Evolutionary conservation across 352 stramenopile species (phyloP).

Genomic region (Phytopythium mirpurense): DNA sequence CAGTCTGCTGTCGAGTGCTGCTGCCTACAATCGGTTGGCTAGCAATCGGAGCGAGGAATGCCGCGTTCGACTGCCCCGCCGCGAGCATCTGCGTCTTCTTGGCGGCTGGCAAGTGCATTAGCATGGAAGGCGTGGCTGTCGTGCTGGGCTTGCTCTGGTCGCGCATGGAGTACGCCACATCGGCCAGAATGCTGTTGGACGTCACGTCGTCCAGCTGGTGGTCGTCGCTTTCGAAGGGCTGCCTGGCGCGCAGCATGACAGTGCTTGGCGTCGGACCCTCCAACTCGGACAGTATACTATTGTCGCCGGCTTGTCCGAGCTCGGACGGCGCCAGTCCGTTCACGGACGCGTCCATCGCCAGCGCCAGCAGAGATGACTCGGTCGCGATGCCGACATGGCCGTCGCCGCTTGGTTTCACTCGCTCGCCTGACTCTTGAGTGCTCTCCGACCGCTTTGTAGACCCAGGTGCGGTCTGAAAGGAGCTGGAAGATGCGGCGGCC

Average conservation of each 20-base stretch:
- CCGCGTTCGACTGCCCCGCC: background rate
- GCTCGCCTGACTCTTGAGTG: background rate
- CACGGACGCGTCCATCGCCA: conserved; percentile 14
- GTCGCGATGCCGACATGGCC: background rate
- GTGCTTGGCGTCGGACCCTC: conserved; percentile 8
- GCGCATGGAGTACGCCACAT: conserved; percentile 32
- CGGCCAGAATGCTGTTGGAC: conserved; percentile 15
- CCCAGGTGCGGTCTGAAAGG: background rate
- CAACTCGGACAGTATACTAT: background rate
- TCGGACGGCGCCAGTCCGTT: background rate
- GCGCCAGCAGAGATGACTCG: conserved; percentile 9
- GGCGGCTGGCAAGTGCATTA: background rate
- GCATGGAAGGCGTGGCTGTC: background rate
- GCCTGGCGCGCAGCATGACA: conserved; percentile 14
- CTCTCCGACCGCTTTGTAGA: background rate
- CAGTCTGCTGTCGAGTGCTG: background rate
- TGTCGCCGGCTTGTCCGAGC: background rate
- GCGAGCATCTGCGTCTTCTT: conserved; percentile 3
- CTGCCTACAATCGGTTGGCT: background rate
- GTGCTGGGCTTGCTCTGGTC: background rate
- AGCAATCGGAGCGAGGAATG: background rate
- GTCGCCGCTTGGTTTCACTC: background rate
- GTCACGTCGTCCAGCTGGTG: conserved; percentile 14
- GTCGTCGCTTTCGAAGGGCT: conserved; percentile 11
- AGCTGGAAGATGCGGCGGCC: background rate